Evolutionary conservation across 1,284 basidiomycete species (phyloP).

Genomic region (Apiotrichum laibachii): DNA sequence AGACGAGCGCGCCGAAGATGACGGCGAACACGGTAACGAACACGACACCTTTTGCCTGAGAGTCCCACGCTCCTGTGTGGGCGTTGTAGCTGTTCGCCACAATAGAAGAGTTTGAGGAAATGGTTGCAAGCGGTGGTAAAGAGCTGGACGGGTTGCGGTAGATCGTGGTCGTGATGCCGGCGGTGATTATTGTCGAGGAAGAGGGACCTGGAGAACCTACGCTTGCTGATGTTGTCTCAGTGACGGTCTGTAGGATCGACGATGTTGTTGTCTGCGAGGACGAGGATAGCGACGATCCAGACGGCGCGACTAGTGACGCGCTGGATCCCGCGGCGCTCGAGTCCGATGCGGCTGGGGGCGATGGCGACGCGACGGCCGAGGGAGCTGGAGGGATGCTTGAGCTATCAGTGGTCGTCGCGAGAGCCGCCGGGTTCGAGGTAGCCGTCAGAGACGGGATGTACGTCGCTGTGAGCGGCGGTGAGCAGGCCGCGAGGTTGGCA

Average conservation of each 20-base stretch:
- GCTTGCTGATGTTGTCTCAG: too few relatives aligned
- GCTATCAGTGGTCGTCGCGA: too few relatives aligned
- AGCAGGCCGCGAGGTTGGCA: too few relatives aligned
- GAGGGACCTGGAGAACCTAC: too few relatives aligned
- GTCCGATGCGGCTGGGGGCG: not conserved
- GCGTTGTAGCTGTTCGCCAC: constrained; percentile 11
- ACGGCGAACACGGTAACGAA: constrained; percentile 24
- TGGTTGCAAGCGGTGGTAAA: not conserved
- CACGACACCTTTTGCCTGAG: constrained; percentile 35
- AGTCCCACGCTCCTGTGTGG: constrained; percentile 43
- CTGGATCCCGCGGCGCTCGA: not conserved
- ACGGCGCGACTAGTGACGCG: not conserved
- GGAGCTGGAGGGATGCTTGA: not conserved
- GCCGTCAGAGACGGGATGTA: too few relatives aligned
- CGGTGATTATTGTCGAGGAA: too few relatives aligned
- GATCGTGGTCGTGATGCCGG: too few relatives aligned
- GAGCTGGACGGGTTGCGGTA: not conserved
- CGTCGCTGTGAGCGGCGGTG: too few relatives aligned
- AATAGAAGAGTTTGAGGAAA: not conserved
- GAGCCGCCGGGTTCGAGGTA: too few relatives aligned
- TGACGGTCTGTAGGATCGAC: too few relatives aligned
- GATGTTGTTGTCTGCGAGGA: not conserved
- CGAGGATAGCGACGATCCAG: not conserved
- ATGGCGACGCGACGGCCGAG: not conserved
- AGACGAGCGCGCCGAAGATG: constrained; percentile 28